These are phyloP conservation scores for Lactifluus subvellereus DNA, from an alignment of 768 basidiomycete species.

Conservation along the genomic window DNA sequence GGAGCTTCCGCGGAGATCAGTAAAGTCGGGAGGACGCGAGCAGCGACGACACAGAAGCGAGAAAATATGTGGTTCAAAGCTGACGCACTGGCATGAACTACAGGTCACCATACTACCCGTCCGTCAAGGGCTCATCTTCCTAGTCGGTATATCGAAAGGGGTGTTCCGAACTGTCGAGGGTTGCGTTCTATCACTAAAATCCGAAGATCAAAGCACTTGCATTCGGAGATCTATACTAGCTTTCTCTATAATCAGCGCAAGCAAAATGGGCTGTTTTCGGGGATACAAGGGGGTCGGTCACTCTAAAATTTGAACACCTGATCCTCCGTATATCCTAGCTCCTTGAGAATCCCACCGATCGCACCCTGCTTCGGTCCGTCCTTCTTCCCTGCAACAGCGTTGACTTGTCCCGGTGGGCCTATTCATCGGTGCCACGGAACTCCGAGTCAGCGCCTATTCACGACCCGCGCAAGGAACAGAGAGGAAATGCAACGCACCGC, in stretches of 20 bases:
- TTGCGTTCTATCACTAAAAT: no score
- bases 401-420: constrained; percentile 88
- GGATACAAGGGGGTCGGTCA: background rate
- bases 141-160: no score
- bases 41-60: no score
- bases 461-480: background rate
- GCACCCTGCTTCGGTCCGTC: constrained; percentile 83
- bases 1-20: no score
- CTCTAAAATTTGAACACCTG: constrained; percentile 50
- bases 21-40: no score
- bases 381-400: constrained; percentile 84
- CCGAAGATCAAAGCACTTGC: background rate
- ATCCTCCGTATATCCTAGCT: constrained; percentile 76
- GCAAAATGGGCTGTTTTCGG: background rate
- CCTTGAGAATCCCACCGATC: constrained; percentile 76
- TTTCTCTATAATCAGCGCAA: background rate
- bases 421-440: constrained; percentile 2
- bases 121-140: no score
- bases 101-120: no score
- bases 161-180: no score
- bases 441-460: background rate
- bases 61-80: no score
- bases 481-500: constrained; percentile 48
- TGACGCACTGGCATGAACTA: no score
- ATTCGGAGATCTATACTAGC: background rate